Conservation (phyloP, 441 rosid species). For the Aleurites moluccanus region DNA sequence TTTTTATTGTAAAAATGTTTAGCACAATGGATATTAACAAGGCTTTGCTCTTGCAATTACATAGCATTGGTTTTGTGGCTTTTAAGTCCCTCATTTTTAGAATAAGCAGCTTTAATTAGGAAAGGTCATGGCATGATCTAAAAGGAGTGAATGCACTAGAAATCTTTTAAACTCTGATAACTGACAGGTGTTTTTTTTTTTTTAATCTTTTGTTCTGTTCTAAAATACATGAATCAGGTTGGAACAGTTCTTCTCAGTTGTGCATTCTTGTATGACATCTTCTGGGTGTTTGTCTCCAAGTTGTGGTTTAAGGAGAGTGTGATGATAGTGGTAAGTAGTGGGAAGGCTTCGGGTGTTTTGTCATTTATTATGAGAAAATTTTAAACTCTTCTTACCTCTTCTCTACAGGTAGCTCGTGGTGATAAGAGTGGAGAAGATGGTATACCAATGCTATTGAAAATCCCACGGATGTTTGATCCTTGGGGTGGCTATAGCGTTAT, state of each 20-base stretch:
- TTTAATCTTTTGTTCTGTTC: neutral
- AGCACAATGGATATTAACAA: no score
- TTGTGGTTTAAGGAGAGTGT: slow-evolving; percentile 87
- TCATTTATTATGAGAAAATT: neutral
- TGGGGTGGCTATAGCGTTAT: slow-evolving; percentile 92
- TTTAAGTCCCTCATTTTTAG: no score
- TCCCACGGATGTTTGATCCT: slow-evolving; percentile 82
- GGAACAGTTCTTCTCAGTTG: slow-evolving; percentile 92
- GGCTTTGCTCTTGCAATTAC: no score
- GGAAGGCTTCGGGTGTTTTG: slow-evolving; percentile 1
- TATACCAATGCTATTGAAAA: slow-evolving; percentile 76
- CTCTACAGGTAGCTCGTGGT: slow-evolving; percentile 75
- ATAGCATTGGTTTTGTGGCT: no score
- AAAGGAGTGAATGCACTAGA: neutral
- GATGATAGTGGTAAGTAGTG: slow-evolving; percentile 84
- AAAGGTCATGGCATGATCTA: neutral
- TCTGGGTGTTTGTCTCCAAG: slow-evolving; percentile 91
- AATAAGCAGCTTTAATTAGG: neutral
- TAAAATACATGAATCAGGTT: slow-evolving; percentile 50
- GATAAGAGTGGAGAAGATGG: slow-evolving; percentile 87
- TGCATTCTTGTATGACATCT: slow-evolving; percentile 90
- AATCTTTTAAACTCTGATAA: slow-evolving; percentile 1
- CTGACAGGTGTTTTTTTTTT: slow-evolving; percentile 1
- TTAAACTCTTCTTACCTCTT: slow-evolving; percentile 4
- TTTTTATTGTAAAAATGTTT: neutral